Evolutionary conservation across 371 early-diverging fungal species (phyloP).

Genomic region (Mucor irregularis): DNA sequence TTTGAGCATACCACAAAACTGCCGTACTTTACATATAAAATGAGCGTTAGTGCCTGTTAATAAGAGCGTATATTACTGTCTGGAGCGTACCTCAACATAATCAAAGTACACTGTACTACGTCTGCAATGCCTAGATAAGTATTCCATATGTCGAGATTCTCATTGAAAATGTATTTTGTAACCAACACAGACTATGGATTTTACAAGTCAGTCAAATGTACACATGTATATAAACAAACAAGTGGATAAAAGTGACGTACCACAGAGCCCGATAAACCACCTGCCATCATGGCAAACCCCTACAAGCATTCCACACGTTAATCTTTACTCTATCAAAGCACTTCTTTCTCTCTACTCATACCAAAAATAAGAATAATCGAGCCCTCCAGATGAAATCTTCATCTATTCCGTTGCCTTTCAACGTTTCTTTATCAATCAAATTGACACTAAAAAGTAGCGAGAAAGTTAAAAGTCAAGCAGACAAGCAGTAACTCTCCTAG

Average conservation of each 20-base stretch:
- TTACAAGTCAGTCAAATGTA: neutral
- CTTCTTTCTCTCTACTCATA: neutral
- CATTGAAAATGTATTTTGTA: conserved; percentile 69
- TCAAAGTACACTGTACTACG: conserved; percentile 62
- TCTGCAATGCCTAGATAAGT: conserved; percentile 64
- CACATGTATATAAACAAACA: neutral
- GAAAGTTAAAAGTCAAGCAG: neutral
- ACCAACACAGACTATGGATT: conserved; percentile 58
- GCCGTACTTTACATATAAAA: conserved; percentile 12
- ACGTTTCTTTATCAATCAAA: conserved; percentile 52
- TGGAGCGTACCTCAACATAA: conserved; percentile 66
- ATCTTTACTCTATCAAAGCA: neutral
- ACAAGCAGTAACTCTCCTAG: conserved; percentile 1
- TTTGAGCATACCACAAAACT: conserved; percentile 18
- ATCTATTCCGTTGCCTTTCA: conserved; percentile 44
- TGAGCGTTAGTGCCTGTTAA: no score
- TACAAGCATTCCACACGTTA: neutral
- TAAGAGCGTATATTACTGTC: neutral
- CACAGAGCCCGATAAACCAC: conserved; percentile 72
- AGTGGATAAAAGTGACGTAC: conserved; percentile 40
- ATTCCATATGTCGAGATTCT: conserved; percentile 46
- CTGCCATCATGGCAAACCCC: conserved; percentile 75
- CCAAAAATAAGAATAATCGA: conserved; percentile 66
- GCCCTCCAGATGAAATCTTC: conserved; percentile 58
- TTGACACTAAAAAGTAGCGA: conserved; percentile 34